A percentile compares a stretch with the other conserved stretches of the same genome.
These are phyloP conservation scores for Conidiobolus coronatus DNA, from an alignment of 371 early-diverging fungal species.

Conservation along the genomic window DNA sequence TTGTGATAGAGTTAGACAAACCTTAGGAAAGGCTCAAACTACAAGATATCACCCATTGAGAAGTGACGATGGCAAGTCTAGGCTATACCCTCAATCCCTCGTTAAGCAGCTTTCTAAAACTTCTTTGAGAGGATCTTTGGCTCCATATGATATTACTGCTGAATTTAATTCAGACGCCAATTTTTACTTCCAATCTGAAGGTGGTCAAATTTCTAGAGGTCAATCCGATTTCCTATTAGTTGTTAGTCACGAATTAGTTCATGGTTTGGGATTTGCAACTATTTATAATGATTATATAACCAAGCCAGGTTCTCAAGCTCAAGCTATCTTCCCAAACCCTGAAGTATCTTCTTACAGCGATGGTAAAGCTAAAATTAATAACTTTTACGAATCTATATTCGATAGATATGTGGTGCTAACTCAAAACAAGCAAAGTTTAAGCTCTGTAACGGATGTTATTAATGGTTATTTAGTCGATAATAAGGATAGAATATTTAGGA, in stretches of 20 bases:
- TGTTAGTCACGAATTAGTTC: constrained; percentile 29
- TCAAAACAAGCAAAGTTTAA: too few relatives aligned
- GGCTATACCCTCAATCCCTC: background rate
- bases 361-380: background rate
- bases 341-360: background rate
- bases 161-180: background rate
- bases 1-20: constrained; percentile 10
- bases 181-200: constrained; percentile 22
- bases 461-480: background rate
- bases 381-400: background rate
- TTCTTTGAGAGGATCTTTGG: background rate
- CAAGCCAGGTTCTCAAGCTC: background rate
- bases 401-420: background rate
- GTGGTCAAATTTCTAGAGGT: constrained; percentile 12
- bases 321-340: constrained; percentile 8
- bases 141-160: background rate
- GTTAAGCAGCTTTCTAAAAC: background rate
- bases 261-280: constrained; percentile 33
- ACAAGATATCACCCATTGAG: constrained; percentile 20
- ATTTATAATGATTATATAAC: constrained; percentile 10
- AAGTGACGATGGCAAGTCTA: constrained; percentile 6
- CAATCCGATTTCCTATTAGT: constrained; percentile 32
- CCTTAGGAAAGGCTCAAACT: constrained; percentile 15
- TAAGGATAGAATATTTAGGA: too few relatives aligned
- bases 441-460: background rate